A percentile compares a stretch with the other conserved stretches of the same genome.
Conservation (phyloP, 2,329 filamentous ascomycete species). For the Teratosphaeria pseudoeucalypti region DNA sequence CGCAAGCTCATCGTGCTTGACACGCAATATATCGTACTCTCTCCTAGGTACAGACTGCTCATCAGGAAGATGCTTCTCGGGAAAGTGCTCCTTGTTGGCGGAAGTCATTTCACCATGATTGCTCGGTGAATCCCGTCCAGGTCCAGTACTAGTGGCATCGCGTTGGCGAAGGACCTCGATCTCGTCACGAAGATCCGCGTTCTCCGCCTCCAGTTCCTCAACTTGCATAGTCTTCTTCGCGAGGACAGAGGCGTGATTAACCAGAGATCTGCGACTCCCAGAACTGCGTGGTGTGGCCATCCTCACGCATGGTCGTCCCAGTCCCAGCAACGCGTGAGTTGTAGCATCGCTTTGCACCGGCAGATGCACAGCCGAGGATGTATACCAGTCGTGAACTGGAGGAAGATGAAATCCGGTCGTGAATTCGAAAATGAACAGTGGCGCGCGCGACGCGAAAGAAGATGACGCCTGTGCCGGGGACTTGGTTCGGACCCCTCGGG, state of each 20-base stretch:
- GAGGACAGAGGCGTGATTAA: not conserved
- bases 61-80: too few species aligned
- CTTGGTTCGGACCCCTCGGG: not conserved
- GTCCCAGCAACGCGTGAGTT: not conserved
- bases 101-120: not conserved
- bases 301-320: not conserved
- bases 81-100: not conserved
- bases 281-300: not conserved
- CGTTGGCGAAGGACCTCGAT: conserved; percentile 1
- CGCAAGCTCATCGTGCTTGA: conserved; percentile 24
- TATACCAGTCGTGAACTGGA: not conserved
- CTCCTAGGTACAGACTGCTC: not conserved
- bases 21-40: conserved; percentile 17
- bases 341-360: not conserved
- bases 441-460: not conserved
- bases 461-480: not conserved
- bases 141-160: not conserved
- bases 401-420: too few species aligned
- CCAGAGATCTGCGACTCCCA: not conserved
- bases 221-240: conserved; percentile 1
- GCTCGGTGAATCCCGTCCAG: not conserved
- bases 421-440: not conserved
- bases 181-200: conserved; percentile 12
- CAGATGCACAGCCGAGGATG: not conserved
- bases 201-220: conserved; percentile 15